Evolutionary conservation across 1,284 basidiomycete genomes (phyloP).

Genomic region (Hortiboletus rubellus): DNA sequence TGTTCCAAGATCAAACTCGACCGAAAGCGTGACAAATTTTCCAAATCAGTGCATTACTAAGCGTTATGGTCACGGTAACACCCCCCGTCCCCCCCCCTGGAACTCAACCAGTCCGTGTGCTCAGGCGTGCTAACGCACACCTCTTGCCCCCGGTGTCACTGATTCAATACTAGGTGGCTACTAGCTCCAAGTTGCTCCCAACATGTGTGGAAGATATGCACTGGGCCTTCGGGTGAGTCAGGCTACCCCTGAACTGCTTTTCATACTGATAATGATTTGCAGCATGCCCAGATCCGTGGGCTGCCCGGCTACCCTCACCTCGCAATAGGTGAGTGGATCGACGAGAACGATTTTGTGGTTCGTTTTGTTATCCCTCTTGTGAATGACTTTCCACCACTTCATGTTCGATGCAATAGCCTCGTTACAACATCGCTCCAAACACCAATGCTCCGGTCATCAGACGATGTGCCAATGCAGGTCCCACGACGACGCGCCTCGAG

Average conservation of each 20-base stretch:
- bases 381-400: neutral
- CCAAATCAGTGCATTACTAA: too few relatives aligned
- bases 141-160: too few relatives aligned
- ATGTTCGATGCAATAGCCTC: conserved; percentile 31
- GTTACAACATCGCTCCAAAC: conserved; percentile 73
- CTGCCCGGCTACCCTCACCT: conserved; percentile 44
- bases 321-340: conserved; percentile 61
- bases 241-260: neutral
- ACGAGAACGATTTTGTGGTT: conserved; percentile 57
- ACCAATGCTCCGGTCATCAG: conserved; percentile 67
- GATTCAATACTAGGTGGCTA: too few relatives aligned
- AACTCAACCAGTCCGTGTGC: too few relatives aligned
- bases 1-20: too few relatives aligned
- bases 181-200: neutral
- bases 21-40: too few relatives aligned
- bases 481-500: neutral
- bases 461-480: conserved; percentile 21
- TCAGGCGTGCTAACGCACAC: too few relatives aligned
- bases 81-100: too few relatives aligned
- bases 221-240: conserved; percentile 48
- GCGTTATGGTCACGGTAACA: too few relatives aligned
- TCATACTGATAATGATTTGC: neutral
- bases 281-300: conserved; percentile 41
- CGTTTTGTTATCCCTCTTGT: conserved; percentile 20
- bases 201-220: conserved; percentile 68